A percentile compares a stretch with the other conserved stretches of the same genome.
These are phyloP conservation scores for Gonium pectorale DNA, from an alignment of 139 green algal species.

Conservation along the genomic window DNA sequence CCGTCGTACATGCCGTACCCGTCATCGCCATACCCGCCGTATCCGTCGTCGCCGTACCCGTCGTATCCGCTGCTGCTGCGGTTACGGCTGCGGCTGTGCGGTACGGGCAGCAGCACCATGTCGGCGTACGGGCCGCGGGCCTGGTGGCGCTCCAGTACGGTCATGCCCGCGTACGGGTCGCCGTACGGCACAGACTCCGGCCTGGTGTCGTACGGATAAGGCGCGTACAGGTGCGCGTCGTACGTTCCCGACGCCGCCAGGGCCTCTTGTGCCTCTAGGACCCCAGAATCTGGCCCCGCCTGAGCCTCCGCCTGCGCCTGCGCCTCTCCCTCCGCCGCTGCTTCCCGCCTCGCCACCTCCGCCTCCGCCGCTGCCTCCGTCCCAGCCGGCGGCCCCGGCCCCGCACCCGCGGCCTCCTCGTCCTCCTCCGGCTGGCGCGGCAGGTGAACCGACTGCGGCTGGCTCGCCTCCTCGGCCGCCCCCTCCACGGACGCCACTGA, in stretches of 20 bases:
- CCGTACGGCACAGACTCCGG: not conserved
- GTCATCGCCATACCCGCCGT: too few species aligned
- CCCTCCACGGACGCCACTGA: not conserved
- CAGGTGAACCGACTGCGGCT: not conserved
- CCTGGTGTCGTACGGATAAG: not conserved
- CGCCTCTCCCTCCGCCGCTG: too few species aligned
- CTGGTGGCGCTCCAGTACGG: slow-evolving; percentile 23
- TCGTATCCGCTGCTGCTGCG: too few species aligned
- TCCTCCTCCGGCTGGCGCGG: not conserved
- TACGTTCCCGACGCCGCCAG: not conserved
- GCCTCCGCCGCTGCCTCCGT: not conserved
- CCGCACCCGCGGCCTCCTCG: not conserved
- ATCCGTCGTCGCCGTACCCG: too few species aligned
- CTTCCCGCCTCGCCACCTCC: too few species aligned
- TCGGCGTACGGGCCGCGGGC: not conserved
- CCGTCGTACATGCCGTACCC: not conserved
- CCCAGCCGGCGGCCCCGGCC: not conserved
- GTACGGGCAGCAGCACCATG: slow-evolving; percentile 35
- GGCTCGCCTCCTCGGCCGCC: not conserved
- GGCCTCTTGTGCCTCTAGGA: too few species aligned
- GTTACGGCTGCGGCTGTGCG: not conserved
- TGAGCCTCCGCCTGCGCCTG: too few species aligned
- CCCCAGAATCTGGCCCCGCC: too few species aligned
- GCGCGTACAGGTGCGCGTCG: not conserved
- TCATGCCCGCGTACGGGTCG: slow-evolving; percentile 4